Percentiles rank a stretch among this genome's conserved stretches.
phyloP scores from a whole-genome alignment of 2,329 filamentous ascomycete genomes.

The Didymella pinodella region DNA sequence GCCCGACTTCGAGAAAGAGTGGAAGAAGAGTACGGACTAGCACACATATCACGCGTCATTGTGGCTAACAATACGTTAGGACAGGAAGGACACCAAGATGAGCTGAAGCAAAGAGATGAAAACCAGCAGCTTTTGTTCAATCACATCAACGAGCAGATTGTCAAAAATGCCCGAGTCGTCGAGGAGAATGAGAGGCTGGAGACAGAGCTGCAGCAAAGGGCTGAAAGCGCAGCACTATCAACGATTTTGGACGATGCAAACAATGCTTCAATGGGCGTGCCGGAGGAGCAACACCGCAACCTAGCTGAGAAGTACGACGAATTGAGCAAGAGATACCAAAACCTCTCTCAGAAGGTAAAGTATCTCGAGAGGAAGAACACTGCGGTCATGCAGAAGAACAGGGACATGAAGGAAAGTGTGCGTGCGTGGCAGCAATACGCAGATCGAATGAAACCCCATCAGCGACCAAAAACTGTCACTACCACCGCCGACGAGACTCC shows the following conservation, averaged over 20 bases:
- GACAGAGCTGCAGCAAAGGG: slow-evolving; percentile 23
- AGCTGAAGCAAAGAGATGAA: slow-evolving; percentile 42
- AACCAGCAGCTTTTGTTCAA: slow-evolving; percentile 36
- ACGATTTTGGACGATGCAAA: slow-evolving; percentile 6
- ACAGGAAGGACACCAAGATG: slow-evolving; percentile 34
- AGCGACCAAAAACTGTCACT: slow-evolving; percentile 28
- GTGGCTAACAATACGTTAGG: slow-evolving; percentile 25
- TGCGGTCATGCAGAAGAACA: slow-evolving; percentile 47
- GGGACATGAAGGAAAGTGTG: slow-evolving; percentile 52
- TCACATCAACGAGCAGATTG: slow-evolving; percentile 38
- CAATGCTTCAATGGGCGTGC: slow-evolving; percentile 13
- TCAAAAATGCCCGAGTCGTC: slow-evolving; percentile 36
- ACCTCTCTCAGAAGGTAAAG: slow-evolving; percentile 37
- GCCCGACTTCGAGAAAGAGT: slow-evolving; percentile 44
- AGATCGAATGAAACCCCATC: slow-evolving; percentile 41
- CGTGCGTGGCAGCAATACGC: slow-evolving; percentile 50
- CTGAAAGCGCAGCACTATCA: slow-evolving; percentile 10
- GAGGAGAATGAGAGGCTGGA: slow-evolving; percentile 39
- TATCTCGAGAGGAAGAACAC: slow-evolving; percentile 47
- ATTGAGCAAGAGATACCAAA: slow-evolving; percentile 43
- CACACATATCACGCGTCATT: not conserved
- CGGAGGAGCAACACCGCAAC: slow-evolving; percentile 37
- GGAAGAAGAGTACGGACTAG: slow-evolving; percentile 40
- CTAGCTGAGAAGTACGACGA: slow-evolving; percentile 44
- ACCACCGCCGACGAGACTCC: slow-evolving; percentile 20